phyloP scores from a whole-genome alignment of 176 grass and related monocot species.

The Tillandsia fasciculata region DNA sequence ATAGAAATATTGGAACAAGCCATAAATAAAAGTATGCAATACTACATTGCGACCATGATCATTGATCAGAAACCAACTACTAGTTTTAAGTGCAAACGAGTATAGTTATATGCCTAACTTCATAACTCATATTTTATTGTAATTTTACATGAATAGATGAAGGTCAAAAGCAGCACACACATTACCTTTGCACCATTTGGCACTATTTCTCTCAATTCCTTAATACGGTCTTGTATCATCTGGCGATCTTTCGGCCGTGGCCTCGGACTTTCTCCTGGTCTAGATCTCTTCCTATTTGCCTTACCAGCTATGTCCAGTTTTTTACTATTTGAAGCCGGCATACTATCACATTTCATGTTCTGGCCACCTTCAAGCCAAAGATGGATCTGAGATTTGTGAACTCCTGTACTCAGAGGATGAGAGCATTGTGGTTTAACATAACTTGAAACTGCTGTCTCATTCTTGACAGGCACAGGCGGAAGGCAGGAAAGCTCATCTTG shows the following conservation, averaged over 20 bases:
- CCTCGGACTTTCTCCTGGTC: constrained; percentile 50
- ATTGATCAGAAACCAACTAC: neutral
- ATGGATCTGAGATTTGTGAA: constrained; percentile 62
- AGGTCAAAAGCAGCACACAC: constrained; percentile 14
- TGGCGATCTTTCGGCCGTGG: constrained; percentile 74
- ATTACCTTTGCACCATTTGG: constrained; percentile 72
- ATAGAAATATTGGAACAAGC: constrained; percentile 3
- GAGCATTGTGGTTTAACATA: constrained; percentile 37
- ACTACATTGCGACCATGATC: constrained; percentile 16
- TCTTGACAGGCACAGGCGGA: constrained; percentile 32
- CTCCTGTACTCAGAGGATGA: constrained; percentile 44
- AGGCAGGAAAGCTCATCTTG: constrained; percentile 22
- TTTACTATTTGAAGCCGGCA: constrained; percentile 63
- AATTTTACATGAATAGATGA: neutral
- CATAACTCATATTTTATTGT: too few species aligned
- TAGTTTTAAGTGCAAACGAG: too few species aligned
- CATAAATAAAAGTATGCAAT: constrained; percentile 10
- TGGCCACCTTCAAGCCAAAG: constrained; percentile 52
- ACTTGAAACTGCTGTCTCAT: constrained; percentile 33
- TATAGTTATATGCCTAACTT: too few species aligned
- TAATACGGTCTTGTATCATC: constrained; percentile 73
- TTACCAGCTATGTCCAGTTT: constrained; percentile 44
- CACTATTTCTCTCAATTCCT: constrained; percentile 72
- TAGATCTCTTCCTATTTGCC: constrained; percentile 54
- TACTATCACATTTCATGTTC: constrained; percentile 50